These are phyloP conservation scores for Ogataea corticis DNA, from an alignment of 805 yeast species.

Conservation along the genomic window DNA sequence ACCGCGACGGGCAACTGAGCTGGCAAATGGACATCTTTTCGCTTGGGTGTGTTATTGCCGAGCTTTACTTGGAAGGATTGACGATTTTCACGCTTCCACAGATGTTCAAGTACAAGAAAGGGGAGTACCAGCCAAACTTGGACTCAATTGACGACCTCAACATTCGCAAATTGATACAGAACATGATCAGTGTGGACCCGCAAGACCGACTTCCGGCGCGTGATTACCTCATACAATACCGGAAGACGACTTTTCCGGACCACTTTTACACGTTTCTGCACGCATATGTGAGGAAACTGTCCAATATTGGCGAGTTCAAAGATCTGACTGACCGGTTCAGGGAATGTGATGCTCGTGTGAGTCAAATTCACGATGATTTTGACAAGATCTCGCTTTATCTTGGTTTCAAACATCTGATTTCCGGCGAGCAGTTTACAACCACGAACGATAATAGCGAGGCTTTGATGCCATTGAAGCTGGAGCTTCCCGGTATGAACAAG, in stretches of 20 bases:
- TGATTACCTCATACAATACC: conserved; percentile 51
- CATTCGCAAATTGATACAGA: conserved; percentile 54
- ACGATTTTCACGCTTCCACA: conserved; percentile 87
- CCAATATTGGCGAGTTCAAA: conserved; percentile 13
- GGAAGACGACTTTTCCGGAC: conserved; percentile 59
- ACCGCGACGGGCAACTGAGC: conserved; percentile 38
- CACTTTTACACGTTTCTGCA: conserved; percentile 69
- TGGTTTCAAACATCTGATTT: conserved; percentile 35
- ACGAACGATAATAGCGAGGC: conserved; percentile 15
- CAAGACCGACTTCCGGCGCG: conserved; percentile 54
- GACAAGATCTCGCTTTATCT: conserved; percentile 46
- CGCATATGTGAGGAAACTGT: conserved; percentile 57
- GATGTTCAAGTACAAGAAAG: conserved; percentile 74
- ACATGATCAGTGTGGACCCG: conserved; percentile 70
- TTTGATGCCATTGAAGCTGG: conserved; percentile 42
- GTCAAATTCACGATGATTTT: conserved; percentile 58
- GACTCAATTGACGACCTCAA: conserved; percentile 51
- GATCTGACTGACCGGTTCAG: conserved; percentile 31
- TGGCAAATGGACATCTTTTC: conserved; percentile 80
- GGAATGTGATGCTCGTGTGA: conserved; percentile 58
- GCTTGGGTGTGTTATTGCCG: conserved; percentile 87
- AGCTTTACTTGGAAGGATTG: conserved; percentile 80
- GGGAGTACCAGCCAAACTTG: conserved; percentile 66
- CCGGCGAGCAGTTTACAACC: conserved; percentile 10
- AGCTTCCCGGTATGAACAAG: conserved; percentile 52